Evolutionary conservation across 805 yeast genomes (phyloP).

Genomic region (Wickerhamiella nectarea): DNA sequence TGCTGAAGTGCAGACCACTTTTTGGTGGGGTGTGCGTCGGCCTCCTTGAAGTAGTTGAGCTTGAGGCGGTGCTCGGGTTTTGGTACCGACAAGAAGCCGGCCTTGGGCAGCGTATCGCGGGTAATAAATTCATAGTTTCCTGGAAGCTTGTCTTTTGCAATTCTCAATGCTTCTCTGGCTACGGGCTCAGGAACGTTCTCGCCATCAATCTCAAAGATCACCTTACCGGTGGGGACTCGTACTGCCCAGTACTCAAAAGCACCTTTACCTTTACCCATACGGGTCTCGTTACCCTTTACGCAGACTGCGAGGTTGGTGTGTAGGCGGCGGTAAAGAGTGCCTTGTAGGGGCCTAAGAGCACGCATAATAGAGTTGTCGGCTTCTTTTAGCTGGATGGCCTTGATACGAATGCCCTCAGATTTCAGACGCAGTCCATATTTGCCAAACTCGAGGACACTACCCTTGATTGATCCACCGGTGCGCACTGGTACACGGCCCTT

Average conservation of each 20-base stretch:
- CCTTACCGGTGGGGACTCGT: constrained; percentile 90
- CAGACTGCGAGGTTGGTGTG: constrained; percentile 82
- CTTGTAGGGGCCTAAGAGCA: constrained; percentile 60
- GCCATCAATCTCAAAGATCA: constrained; percentile 69
- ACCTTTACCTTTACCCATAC: constrained; percentile 99
- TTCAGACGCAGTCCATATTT: constrained; percentile 74
- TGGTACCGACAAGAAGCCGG: constrained; percentile 45
- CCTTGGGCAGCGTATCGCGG: constrained; percentile 49
- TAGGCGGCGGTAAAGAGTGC: constrained; percentile 65
- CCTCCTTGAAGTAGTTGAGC: constrained; percentile 40
- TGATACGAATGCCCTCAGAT: constrained; percentile 73
- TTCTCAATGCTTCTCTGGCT: constrained; percentile 77
- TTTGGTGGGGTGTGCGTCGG: constrained; percentile 50
- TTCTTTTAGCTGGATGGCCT: constrained; percentile 79
- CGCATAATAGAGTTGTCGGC: constrained; percentile 81
- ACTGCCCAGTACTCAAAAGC: constrained; percentile 95
- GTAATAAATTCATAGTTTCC: constrained; percentile 78
- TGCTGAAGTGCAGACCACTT: constrained; percentile 30
- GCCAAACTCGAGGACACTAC: constrained; percentile 72
- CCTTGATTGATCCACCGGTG: constrained; percentile 86
- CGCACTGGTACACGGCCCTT: constrained; percentile 92
- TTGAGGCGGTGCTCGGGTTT: constrained; percentile 33
- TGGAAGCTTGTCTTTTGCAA: constrained; percentile 84
- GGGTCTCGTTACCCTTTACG: constrained; percentile 93
- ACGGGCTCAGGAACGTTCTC: constrained; percentile 71